A percentile compares a stretch with the other conserved stretches of the same genome.
These are phyloP conservation scores for Eutrema salsugineum DNA, from an alignment of 441 rosid genomes.

Conservation along the genomic window DNA sequence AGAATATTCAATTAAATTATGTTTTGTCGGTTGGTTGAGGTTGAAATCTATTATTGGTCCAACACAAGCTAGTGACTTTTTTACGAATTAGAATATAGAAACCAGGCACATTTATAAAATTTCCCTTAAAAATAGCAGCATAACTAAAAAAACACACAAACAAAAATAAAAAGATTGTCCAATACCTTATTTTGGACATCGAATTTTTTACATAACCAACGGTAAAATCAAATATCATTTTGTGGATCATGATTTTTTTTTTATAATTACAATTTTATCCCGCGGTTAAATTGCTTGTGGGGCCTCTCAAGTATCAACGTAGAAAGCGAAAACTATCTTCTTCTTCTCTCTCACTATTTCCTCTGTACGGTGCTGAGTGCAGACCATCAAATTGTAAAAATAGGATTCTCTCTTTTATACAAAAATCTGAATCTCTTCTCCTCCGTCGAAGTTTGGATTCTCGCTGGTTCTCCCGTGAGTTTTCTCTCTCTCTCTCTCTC, in stretches of 20 bases:
- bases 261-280: neutral
- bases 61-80: neutral
- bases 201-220: neutral
- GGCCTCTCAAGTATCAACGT: conserved; percentile 15
- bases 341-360: conserved; percentile 30
- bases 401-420: conserved; percentile 7
- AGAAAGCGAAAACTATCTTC: conserved; percentile 24
- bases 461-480: conserved; percentile 27
- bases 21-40: conserved; percentile 11
- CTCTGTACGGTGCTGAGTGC: conserved; percentile 32
- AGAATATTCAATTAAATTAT: neutral
- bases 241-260: neutral
- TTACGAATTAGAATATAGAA: neutral
- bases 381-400: conserved; percentile 19
- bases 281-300: conserved; percentile 34
- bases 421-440: conserved; percentile 29
- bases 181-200: neutral
- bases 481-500: conserved; percentile 4
- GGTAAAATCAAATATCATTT: neutral
- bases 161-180: neutral
- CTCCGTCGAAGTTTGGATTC: conserved; percentile 23
- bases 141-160: neutral
- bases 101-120: neutral
- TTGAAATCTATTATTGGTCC: neutral
- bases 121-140: neutral